Conservation (phyloP, 257 asterid species). For the Solanum sparsipilum region DNA sequence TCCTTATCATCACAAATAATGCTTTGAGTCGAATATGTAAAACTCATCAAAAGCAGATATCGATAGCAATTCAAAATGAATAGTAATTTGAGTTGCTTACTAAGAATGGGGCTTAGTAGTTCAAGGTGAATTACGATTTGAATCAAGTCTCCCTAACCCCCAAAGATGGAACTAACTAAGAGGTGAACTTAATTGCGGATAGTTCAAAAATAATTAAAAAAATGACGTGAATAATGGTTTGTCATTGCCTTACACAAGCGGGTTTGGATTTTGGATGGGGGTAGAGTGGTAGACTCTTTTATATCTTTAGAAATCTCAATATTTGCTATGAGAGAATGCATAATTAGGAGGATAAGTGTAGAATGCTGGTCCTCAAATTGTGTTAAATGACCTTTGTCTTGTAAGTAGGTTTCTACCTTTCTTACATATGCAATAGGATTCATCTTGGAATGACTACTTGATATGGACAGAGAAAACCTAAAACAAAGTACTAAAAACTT, state of each 20-base stretch:
- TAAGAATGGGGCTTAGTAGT: too few species aligned
- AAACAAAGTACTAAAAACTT: background rate
- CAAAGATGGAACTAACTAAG: background rate
- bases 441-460: background rate
- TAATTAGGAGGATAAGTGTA: background rate
- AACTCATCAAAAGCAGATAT: too few species aligned
- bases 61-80: too few species aligned
- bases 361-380: background rate
- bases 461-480: background rate
- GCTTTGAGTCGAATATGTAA: too few species aligned
- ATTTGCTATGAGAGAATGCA: background rate
- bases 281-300: background rate
- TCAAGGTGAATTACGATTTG: background rate
- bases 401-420: background rate
- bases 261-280: background rate
- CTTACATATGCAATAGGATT: background rate
- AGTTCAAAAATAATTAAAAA: too few species aligned
- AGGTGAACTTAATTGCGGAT: too few species aligned
- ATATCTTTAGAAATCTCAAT: background rate
- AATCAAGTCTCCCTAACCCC: background rate
- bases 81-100: too few species aligned
- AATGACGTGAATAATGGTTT: fast-evolving
- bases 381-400: background rate
- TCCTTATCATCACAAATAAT: too few species aligned
- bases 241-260: background rate